Conservation (phyloP, 441 rosid species). For the Gossypium trilobum region DNA sequence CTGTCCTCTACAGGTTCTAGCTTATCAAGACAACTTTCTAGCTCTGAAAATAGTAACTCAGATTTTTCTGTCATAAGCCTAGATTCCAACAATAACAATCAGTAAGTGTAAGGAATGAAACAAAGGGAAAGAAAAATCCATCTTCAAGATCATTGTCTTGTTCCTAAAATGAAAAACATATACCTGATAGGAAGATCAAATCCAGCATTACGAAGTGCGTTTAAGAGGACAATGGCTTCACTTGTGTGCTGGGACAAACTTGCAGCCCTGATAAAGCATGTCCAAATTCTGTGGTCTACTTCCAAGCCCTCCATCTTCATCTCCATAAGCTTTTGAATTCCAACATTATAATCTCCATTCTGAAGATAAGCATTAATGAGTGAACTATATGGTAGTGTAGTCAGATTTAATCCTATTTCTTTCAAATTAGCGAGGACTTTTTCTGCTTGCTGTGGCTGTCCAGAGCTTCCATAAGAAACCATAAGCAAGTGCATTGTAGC, state of each 20-base stretch:
- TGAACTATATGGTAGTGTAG: conserved; percentile 69
- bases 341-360: conserved; percentile 57
- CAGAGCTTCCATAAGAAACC: conserved; percentile 82
- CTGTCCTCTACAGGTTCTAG: conserved; percentile 60
- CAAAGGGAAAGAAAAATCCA: not conserved
- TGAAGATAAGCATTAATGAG: conserved; percentile 81
- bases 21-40: conserved; percentile 57
- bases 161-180: conserved; percentile 3
- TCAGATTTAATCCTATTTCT: conserved; percentile 51
- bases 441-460: conserved; percentile 83
- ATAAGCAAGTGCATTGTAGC: conserved; percentile 95
- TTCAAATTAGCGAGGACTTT: conserved; percentile 63
- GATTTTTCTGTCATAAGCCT: conserved; percentile 69
- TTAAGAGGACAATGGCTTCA: conserved; percentile 57
- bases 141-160: conserved; percentile 7
- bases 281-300: conserved; percentile 91
- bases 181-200: conserved; percentile 85
- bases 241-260: conserved; percentile 46
- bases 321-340: conserved; percentile 60
- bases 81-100: conserved; percentile 20
- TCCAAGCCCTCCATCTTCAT: conserved; percentile 71
- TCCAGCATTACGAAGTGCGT: conserved; percentile 60
- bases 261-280: conserved; percentile 87
- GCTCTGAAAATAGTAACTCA: conserved; percentile 48
- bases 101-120: not conserved